phyloP scores from a whole-genome alignment of 331 rosid genomes.

The Quercus lobata region DNA sequence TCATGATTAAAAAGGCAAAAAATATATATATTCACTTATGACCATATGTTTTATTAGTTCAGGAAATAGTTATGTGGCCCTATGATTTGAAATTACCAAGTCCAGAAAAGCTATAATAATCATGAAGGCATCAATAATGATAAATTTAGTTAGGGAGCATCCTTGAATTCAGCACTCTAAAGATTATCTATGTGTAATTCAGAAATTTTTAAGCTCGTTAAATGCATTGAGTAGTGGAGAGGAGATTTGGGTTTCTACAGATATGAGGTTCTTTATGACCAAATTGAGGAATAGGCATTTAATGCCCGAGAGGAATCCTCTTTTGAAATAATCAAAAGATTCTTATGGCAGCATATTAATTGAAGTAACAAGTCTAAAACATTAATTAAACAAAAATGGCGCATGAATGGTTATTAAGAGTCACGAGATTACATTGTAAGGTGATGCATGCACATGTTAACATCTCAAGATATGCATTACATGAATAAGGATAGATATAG shows the following conservation, averaged over 20 bases:
- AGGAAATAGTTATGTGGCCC: not conserved
- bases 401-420: not conserved
- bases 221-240: not conserved
- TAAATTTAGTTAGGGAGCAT: not conserved
- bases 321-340: not conserved
- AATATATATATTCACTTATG: not conserved
- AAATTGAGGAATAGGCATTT: not conserved
- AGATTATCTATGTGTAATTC: not conserved
- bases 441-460: not conserved
- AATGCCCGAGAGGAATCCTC: not conserved
- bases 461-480: not conserved
- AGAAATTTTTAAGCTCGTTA: not conserved
- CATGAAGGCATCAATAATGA: not conserved
- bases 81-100: not conserved
- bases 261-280: not conserved
- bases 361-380: not conserved
- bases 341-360: not conserved
- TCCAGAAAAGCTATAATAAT: not conserved
- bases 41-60: not conserved
- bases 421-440: not conserved
- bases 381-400: not conserved
- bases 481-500: not conserved
- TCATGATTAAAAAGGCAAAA: not conserved
- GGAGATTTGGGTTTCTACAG: not conserved
- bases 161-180: not conserved